Evolutionary conservation across 2,329 filamentous ascomycete species (phyloP), one percentile per base, ranked within the genome.

Genomic region (Colletotrichum aenigma): DNA sequence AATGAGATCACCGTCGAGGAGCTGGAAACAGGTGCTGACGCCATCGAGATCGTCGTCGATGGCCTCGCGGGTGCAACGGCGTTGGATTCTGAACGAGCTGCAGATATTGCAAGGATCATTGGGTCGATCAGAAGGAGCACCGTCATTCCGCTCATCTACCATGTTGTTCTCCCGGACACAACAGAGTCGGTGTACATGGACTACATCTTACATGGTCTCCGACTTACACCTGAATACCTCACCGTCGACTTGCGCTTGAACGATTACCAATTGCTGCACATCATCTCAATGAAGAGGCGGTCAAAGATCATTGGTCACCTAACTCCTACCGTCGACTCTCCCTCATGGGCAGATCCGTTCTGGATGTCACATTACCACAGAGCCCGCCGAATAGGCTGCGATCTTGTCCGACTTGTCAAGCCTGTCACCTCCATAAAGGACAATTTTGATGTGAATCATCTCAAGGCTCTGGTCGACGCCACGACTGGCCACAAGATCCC

Each of bases 1-100:
- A 85, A 86, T 13, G 83, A 88, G 3, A 79, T 93, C 24, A 90
- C 94, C 73, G 88, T 94, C 13, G 91, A 94, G 78, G 89, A 92
- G 30, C 83, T 93, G 24, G 92, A 94, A 75, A 89, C 89, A n/a
- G 93, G 92, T 6, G 90, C 89, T 4, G 93, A 95, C 81, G 93
- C 92, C 7, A 90, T 94, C 36, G 92, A 94, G 79, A 84, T 94
- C 6, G 86, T 90, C 16, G 84, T 93, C 26, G 88, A 90, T 71
- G 32, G 66, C 12, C 73, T 76, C 32, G 78, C 77, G 15, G 74
- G 66, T 15, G 52, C 70, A 9, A 36, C 52, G 5, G 52, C 80
- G 64, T 16, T 80, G 78, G 66, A 79, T 69, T 69, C 81, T 69
- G 80, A 82, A 69, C 81, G 88, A 32, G 87, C 87, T 4, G 86